Evolutionary conservation across 345 rosid species (phyloP), one percentile per base, ranked within the genome.

Genomic region (Litchi chinensis): DNA sequence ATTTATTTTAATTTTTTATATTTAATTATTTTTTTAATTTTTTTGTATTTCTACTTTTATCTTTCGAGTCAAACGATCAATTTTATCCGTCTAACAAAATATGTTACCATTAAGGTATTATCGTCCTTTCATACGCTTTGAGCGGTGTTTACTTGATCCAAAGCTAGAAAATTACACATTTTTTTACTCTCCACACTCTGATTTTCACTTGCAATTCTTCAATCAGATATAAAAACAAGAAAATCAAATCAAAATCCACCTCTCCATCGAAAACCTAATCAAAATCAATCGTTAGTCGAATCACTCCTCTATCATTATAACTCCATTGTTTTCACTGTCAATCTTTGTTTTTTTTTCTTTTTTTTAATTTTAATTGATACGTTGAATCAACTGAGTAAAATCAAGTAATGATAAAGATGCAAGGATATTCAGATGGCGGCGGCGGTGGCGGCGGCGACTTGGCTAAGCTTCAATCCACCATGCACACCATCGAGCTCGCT

Each of bases 401-500:
- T 19, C 18, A 19, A 18, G 10, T 37, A 10, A 26, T 75, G 70
- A 75, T 75, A 50, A 75, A 75, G 80, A 89, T 90, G 93, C 85
- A 85, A 85, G 93, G 90, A 67, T 78, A 80, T 81, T 65, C 89
- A 52, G 88, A 76, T 59, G 90, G 80, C 21, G 86, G 48, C 2
- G 87, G 48, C 2, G 87, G 75, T 73, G 82, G 79, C 5, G 88
- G 76, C 15, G 81, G 48, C 2, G 87, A 94, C 80, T 82, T 93
- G 83, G 87, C 88, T 43, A 93, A 86, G 77, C 88, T 94, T 19
- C 95, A 90, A 70, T 90, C 98, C 77, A 91, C 96, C 66, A 91
- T 96, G 99, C 93, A 82, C n/a, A 86, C 97, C 84, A 94, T 96
- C 85, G 99, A 96, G 86, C 84, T 88, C 62, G 99, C 99, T 72